These are phyloP conservation scores for Kodamaea lidongshanica DNA, from an alignment of 805 yeast species.

Conservation along the genomic window DNA sequence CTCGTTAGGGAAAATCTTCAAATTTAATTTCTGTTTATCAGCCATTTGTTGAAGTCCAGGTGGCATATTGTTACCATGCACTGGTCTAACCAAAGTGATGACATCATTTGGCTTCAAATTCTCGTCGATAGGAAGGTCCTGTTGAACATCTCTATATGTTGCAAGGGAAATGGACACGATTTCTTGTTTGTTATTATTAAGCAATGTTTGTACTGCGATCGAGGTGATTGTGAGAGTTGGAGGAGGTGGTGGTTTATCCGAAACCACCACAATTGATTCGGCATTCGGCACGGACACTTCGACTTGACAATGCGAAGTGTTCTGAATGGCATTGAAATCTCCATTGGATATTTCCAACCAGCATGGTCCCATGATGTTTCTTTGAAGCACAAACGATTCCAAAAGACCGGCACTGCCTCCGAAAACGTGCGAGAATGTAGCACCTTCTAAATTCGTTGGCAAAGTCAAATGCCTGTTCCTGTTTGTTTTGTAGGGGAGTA, in stretches of 20 bases:
- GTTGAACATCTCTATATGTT: conserved; percentile 60
- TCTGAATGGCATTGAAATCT: conserved; percentile 51
- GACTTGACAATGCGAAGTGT: conserved; percentile 74
- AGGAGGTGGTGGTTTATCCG: conserved; percentile 48
- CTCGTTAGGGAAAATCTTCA: conserved; percentile 66
- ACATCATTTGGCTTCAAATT: conserved; percentile 53
- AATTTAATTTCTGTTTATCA: conserved; percentile 43
- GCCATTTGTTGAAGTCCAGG: conserved; percentile 65
- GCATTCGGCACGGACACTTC: conserved; percentile 59
- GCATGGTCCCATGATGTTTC: conserved; percentile 94
- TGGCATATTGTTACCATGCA: conserved; percentile 60
- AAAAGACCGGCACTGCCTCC: conserved; percentile 71
- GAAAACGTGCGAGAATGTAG: conserved; percentile 70
- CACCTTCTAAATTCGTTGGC: conserved; percentile 66
- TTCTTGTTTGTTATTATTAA: conserved; percentile 81
- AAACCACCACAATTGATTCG: conserved; percentile 40
- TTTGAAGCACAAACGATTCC: conserved; percentile 78
- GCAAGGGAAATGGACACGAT: conserved; percentile 78
- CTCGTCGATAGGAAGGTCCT: conserved; percentile 68
- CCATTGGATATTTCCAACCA: conserved; percentile 76
- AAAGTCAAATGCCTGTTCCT: conserved; percentile 41
- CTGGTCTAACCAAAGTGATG: conserved; percentile 76
- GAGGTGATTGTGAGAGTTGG: conserved; percentile 62
- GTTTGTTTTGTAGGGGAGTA: conserved; percentile 68
- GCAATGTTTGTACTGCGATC: conserved; percentile 70